These are phyloP conservation scores for Plasmopara viticola DNA, from an alignment of 352 stramenopile species.

Conservation along the genomic window DNA sequence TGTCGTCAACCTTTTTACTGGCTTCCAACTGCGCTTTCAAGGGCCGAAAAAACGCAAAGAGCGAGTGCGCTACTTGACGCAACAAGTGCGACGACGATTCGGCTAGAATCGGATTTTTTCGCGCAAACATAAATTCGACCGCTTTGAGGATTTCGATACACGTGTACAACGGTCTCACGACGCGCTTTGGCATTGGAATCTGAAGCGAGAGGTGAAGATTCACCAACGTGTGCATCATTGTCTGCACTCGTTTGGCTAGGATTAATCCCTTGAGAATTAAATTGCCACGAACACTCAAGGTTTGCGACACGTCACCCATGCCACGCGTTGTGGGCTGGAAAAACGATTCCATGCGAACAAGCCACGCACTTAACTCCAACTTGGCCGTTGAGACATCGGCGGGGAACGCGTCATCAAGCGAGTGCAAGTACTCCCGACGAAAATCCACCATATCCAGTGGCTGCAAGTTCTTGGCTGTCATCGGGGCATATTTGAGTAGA, in stretches of 20 bases:
- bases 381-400: conserved; percentile 71
- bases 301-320: conserved; percentile 62
- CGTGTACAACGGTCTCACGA: conserved; percentile 80
- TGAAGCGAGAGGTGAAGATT: conserved; percentile 84
- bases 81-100: conserved; percentile 71
- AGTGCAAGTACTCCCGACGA: conserved; percentile 69
- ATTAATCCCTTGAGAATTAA: conserved; percentile 90
- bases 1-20: conserved; percentile 84
- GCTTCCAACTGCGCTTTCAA: conserved; percentile 79
- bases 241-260: conserved; percentile 83
- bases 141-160: conserved; percentile 90
- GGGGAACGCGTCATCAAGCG: conserved; percentile 76
- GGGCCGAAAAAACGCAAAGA: conserved; percentile 77
- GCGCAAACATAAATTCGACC: conserved; percentile 90
- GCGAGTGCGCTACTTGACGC: conserved; percentile 68
- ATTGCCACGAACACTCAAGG: conserved; percentile 76
- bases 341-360: conserved; percentile 85
- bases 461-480: conserved; percentile 80
- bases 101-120: conserved; percentile 77
- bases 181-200: conserved; percentile 81
- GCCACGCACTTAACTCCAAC: conserved; percentile 77
- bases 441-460: conserved; percentile 72
- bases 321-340: conserved; percentile 78
- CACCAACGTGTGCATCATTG: conserved; percentile 86
- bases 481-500: conserved; percentile 73